Percentiles rank a stretch among this genome's conserved stretches.
phyloP scores from a whole-genome alignment of 2,329 filamentous ascomycete species.

The Hymenotorrendiella dingleyae region DNA sequence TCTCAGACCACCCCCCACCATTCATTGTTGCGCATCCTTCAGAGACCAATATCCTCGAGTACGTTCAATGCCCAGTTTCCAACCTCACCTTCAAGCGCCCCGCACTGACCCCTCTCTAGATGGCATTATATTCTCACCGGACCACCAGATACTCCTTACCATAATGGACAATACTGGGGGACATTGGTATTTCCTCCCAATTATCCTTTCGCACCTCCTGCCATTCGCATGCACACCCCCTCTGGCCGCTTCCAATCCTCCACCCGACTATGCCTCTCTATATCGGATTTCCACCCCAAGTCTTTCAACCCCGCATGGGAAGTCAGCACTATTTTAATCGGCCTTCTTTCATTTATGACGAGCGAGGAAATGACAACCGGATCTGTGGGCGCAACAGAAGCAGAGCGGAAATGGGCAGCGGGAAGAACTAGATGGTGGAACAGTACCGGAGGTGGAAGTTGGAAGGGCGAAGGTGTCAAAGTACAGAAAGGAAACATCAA shows the following conservation, averaged over 20 bases:
- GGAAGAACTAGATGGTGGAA: constrained; percentile 91
- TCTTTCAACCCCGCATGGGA: constrained; percentile 99
- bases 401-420: constrained; percentile 74
- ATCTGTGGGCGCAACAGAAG: constrained; percentile 68
- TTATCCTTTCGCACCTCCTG: constrained; percentile 94
- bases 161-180: constrained; percentile 96
- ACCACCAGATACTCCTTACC: constrained; percentile 88
- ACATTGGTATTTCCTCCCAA: constrained; percentile 92
- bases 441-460: constrained; percentile 66
- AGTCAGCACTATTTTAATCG: constrained; percentile 91
- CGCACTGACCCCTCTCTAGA: constrained; percentile 36
- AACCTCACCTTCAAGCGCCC: neutral
- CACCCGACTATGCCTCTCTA: constrained; percentile 86
- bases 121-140: constrained; percentile 97
- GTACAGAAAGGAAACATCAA: constrained; percentile 72
- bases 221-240: constrained; percentile 98
- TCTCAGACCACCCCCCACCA: constrained; percentile 72
- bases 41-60: constrained; percentile 88
- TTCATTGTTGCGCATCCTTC: constrained; percentile 87
- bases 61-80: constrained; percentile 34
- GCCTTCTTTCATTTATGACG: constrained; percentile 95
- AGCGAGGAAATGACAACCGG: constrained; percentile 98
- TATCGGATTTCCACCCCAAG: constrained; percentile 96
- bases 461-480: constrained; percentile 27
- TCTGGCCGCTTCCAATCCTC: constrained; percentile 92